phyloP scores from a whole-genome alignment of 1,139 yeast genomes.

The Pichia sp. region DNA sequence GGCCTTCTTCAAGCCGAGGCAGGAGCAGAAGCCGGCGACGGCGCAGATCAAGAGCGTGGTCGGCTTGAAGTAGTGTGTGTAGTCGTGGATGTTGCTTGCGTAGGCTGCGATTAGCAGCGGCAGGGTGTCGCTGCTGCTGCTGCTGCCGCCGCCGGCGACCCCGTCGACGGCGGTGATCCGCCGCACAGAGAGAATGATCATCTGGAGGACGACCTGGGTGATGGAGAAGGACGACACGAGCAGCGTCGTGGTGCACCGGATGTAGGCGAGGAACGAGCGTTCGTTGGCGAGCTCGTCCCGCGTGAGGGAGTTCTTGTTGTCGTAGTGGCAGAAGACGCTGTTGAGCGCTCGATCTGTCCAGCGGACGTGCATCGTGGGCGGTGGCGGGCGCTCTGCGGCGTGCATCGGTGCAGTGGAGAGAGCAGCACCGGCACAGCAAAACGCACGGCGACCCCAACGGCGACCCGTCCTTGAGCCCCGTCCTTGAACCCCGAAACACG shows the following conservation, averaged over 20 bases:
- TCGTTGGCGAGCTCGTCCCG: conserved; percentile 14
- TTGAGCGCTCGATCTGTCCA: conserved; percentile 4
- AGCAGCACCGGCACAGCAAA: no score
- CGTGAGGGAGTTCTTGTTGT: conserved; percentile 8
- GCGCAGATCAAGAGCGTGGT: conserved; percentile 5
- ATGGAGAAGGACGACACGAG: conserved; percentile 10
- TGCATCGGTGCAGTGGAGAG: neutral
- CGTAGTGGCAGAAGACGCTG: conserved; percentile 3
- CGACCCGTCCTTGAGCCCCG: no score
- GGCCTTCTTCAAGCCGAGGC: conserved; percentile 8
- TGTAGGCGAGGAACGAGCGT: conserved; percentile 7
- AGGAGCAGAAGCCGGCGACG: neutral
- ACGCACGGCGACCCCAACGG: no score
- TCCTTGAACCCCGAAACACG: no score
- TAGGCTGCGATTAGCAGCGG: neutral
- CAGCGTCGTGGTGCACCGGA: conserved; percentile 4
- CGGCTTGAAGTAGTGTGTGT: conserved; percentile 6
- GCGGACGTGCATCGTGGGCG: neutral
- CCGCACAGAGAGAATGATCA: neutral
- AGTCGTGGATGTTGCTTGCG: neutral
- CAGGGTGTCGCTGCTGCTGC: neutral
- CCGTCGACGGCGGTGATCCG: neutral
- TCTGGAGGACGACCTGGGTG: conserved; percentile 1
- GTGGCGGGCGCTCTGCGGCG: neutral
- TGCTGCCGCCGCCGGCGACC: neutral